These are phyloP conservation scores for Sporisorium iseilematis-ciliati DNA, from an alignment of 1,284 basidiomycete species.

Conservation along the genomic window DNA sequence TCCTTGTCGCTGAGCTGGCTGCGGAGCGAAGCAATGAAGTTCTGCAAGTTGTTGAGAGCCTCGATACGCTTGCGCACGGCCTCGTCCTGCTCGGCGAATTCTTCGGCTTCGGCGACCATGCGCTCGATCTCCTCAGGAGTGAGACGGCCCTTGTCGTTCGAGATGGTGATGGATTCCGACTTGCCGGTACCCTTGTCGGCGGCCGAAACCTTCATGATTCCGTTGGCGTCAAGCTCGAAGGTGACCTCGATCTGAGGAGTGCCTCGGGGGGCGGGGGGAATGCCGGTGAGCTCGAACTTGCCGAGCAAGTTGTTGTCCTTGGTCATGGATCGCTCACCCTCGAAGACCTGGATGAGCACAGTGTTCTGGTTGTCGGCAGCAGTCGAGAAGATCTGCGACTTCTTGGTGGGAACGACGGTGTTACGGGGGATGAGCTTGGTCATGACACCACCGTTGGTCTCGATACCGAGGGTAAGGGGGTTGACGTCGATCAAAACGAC, in stretches of 20 bases:
- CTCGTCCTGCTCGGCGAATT: conserved; percentile 69
- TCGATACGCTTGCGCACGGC: conserved; percentile 67
- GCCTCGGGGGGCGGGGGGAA: conserved; percentile 93
- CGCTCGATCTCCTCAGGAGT: conserved; percentile 67
- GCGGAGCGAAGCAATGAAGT: conserved; percentile 68
- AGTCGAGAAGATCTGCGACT: conserved; percentile 96
- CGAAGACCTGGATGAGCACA: conserved; percentile 81
- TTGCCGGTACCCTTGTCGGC: conserved; percentile 69
- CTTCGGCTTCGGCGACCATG: conserved; percentile 69
- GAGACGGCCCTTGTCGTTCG: conserved; percentile 69
- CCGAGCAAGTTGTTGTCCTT: conserved; percentile 98
- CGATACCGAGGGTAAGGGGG: conserved; percentile 94
- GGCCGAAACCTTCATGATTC: conserved; percentile 69
- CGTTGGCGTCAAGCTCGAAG: conserved; percentile 69
- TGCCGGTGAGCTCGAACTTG: conserved; percentile 92
- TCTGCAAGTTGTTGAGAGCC: conserved; percentile 67
- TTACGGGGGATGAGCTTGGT: conserved; percentile 96
- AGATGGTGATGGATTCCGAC: conserved; percentile 68
- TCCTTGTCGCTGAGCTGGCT: conserved; percentile 68
- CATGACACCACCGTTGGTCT: conserved; percentile 98
- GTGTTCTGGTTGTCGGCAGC: conserved; percentile 69
- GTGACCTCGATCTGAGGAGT: conserved; percentile 73
- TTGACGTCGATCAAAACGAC: conserved; percentile 95
- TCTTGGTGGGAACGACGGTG: conserved; percentile 97
- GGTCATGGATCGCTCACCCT: conserved; percentile 93